Evolutionary conservation across 1,284 basidiomycete species (phyloP), one percentile per base, ranked within the genome.

Genomic region (Serendipita sp.): DNA sequence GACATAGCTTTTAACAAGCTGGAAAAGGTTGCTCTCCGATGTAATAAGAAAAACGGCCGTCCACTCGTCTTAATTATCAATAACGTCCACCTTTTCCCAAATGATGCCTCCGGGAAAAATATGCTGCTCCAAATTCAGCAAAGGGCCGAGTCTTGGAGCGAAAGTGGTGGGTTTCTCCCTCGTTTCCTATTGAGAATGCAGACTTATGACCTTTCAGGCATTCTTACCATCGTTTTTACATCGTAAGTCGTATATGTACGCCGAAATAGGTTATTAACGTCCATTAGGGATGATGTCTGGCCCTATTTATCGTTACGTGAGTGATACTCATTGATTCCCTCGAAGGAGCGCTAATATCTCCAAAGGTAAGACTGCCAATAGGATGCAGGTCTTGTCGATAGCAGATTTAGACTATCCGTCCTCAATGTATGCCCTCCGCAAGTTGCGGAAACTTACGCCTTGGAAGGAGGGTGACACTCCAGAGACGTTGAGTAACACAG

Each of bases 51-150:
- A 67, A 79, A 78, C 3, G 79, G 82, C 0, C 79, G 82, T 60
- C 88, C 91, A 0, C 75, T 92, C 2, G 84, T 93, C 0, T 73
- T 93, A 43, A 82, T 91, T 49, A 76, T 93, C 68, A 91, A 78
- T 67, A 78, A 81, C 66, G 73, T 91, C 2, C 91, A 93, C 67
- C 82, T 83, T 67, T 86, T 91, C 73, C 82, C 85, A 50, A 88
- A 91, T 67, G 82, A 89, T 65, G 85, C 87, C n/a, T 83, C 83
- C 30, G 91, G 90, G 0, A 78, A 79, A 65, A 82, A 85, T 35
- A 79, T 93, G 72, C 74, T 94, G 6, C 75, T 91, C 66, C 89
- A 91, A 70, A 77, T 93, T 15, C 91, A 93, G 70, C 88, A 90
- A 69, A 80, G 84, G 55, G 91, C 89, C 3, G 91, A 93, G 71